Evolutionary conservation across 495 filamentous ascomycete genomes (phyloP), one percentile per base, ranked within the genome.

Genomic region (Astrothelium subdiscretum): DNA sequence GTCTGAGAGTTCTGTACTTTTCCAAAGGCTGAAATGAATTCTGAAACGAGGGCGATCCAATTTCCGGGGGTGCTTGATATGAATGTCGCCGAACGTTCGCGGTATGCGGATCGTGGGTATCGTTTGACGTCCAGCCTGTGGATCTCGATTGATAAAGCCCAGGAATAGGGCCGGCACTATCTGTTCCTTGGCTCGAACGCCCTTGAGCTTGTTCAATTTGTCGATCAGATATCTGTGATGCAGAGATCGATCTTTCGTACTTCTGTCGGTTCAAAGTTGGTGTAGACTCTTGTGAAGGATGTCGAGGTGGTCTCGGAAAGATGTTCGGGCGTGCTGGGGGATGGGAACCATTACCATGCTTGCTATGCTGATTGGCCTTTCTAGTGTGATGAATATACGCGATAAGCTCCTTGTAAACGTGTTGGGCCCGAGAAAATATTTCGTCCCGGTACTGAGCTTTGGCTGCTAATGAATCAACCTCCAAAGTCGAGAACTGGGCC

Each of bases 381-480:
- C 80, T 82, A 48, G 73, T 79, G 61, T 85, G 81, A 54, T 92
- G 86, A 10, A 95, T 81, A 61, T 83, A 87, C 11, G 85, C 77
- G 26, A 97, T 76, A 2, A 98, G 82, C 67, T 96, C 89, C 40
- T 91, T 83, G 75, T 98, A 97, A 26, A 92, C 84, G 59, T 82
- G 81, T 71, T 97, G 89, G 32, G 94, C 94, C 83, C 88, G 92
- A 18, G 86, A 80, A 51, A 96, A 78, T 5, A 87, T 84, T 65
- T 86, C 88, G 71, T 97, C 92, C 65, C 87, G 88, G 70, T 89
- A 91, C 65, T 85, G 82, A 4, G 77, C 73, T 67, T 83, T 88
- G 12, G 70, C 62, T 29, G 74, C 69, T 43, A 67, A 66, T 0
- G 72, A 76, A 26, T 74, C 66, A 13, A 35, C 70, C 20, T 59